These are phyloP conservation scores for Pluteus cervinus DNA, from an alignment of 768 basidiomycete species.

Conservation along the genomic window DNA sequence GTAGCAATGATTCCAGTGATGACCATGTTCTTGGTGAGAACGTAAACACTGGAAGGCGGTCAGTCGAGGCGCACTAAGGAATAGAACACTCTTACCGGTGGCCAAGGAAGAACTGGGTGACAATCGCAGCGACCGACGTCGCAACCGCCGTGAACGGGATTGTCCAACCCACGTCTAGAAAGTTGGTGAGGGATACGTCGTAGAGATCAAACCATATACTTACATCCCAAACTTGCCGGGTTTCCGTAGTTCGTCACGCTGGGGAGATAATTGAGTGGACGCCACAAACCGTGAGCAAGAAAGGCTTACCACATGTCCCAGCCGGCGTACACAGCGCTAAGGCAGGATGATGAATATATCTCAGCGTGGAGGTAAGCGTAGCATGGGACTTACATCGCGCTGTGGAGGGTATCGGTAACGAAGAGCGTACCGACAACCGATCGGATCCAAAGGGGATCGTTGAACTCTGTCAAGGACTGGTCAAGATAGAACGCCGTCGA, in stretches of 20 bases:
- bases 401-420: slow-evolving; percentile 29
- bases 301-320: slow-evolving; percentile 25
- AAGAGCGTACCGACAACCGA: slow-evolving; percentile 26
- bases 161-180: slow-evolving; percentile 38
- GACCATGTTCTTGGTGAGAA: slow-evolving; percentile 28
- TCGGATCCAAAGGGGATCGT: slow-evolving; percentile 31
- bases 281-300: neutral
- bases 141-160: slow-evolving; percentile 45
- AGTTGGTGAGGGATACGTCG: neutral
- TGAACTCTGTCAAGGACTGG: slow-evolving; percentile 21
- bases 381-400: slow-evolving; percentile 25
- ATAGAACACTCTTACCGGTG: slow-evolving; percentile 28
- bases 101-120: slow-evolving; percentile 44
- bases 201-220: neutral
- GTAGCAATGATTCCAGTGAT: slow-evolving; percentile 29
- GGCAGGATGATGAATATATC: slow-evolving; percentile 5
- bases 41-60: slow-evolving; percentile 20
- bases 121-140: slow-evolving; percentile 38
- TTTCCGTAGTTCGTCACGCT: slow-evolving; percentile 37
- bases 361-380: slow-evolving; percentile 5
- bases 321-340: slow-evolving; percentile 25
- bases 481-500: slow-evolving; percentile 2
- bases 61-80: neutral
- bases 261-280: neutral
- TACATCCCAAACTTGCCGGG: slow-evolving; percentile 28